A percentile compares a stretch with the other conserved stretches of the same genome.
Evolutionary conservation across 129 eudicot genomes (phyloP).

Genomic region (Artemisia tridentata): DNA sequence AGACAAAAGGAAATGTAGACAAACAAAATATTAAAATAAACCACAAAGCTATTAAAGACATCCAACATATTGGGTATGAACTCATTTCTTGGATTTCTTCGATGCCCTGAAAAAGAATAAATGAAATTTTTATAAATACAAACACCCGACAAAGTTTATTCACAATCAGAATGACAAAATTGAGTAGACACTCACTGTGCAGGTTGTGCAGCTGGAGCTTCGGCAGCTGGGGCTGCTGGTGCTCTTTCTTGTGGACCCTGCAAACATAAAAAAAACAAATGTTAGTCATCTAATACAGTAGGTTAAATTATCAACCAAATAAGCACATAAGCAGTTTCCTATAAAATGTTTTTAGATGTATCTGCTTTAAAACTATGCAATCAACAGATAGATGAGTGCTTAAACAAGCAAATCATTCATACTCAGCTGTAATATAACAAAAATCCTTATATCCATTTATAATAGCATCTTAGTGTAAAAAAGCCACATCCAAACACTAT

Average conservation of each 20-base stretch:
- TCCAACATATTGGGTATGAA: constrained; percentile 16
- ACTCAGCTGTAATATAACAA: too few species aligned
- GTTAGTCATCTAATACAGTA: too few species aligned
- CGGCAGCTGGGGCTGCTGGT: background rate
- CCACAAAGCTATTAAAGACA: constrained; percentile 15
- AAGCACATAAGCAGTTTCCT: too few species aligned
- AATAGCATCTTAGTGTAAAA: background rate
- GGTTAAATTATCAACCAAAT: too few species aligned
- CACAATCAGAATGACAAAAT: background rate
- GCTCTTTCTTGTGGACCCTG: constrained; percentile 40
- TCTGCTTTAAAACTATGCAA: too few species aligned
- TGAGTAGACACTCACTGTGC: constrained; percentile 27
- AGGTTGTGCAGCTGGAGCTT: constrained; percentile 28
- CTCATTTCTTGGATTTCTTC: constrained; percentile 43
- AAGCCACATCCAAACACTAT: background rate
- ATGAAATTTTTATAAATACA: background rate
- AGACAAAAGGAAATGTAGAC: constrained; percentile 23
- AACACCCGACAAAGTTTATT: background rate
- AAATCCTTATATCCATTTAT: too few species aligned
- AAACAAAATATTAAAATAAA: constrained; percentile 22
- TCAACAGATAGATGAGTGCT: too few species aligned
- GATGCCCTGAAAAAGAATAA: constrained; percentile 19
- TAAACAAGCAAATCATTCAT: too few species aligned
- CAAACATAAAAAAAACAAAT: background rate
- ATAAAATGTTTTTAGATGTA: too few species aligned